Base-by-base conservation (phyloP, 208 protist species). In the Naegleria lovaniensis region DNA sequence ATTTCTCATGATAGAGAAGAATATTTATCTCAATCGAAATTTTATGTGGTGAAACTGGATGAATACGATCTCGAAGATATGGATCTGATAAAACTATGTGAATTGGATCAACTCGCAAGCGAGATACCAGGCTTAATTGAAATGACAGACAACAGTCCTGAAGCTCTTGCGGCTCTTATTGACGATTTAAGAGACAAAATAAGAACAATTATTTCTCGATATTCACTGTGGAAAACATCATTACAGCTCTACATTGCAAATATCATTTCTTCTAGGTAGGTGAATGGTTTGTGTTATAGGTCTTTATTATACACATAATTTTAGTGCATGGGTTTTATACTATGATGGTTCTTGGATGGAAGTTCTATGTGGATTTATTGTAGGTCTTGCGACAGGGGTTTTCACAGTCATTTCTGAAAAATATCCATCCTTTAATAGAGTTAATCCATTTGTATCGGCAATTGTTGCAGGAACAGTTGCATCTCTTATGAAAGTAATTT, bases 381-480 rank as follows among this genome's bases (percentile, higher is more conserved):
- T 79, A 1, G 67, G 67, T 33, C 19, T 79, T 9, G 16, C 29
- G 9, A 79, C 29, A 36, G 67, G 67, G 7, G n/a, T 79, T 79
- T 33, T 79, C 9, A 33, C 6, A 36, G 67, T 36, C 19, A 79
- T 79, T 36, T 25, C 67, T 9, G 67, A 79, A 36, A 79, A 79
- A 79, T 79, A 79, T 79, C 67, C 67, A 36, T 79, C 67, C n/a
- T 79, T 79, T 36, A 36, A 36, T 36, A 79, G 67, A 36, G 67
- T 79, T 33, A 36, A 36, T 36, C 67, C 67, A 36, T 79, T 79
- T 36, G n/a, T 79, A 0, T 79, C 67, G 7, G 67, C 67, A 11
- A 36, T 79, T 79, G 67, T 79, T 79, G 67, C 67, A 79, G 67
- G 67, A 36, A 36, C 29, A 79, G 67, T 79, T 79, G 67, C 67